Base-by-base conservation (phyloP, 1,284 basidiomycete species). In the Coniferiporia sulphurascens region DNA sequence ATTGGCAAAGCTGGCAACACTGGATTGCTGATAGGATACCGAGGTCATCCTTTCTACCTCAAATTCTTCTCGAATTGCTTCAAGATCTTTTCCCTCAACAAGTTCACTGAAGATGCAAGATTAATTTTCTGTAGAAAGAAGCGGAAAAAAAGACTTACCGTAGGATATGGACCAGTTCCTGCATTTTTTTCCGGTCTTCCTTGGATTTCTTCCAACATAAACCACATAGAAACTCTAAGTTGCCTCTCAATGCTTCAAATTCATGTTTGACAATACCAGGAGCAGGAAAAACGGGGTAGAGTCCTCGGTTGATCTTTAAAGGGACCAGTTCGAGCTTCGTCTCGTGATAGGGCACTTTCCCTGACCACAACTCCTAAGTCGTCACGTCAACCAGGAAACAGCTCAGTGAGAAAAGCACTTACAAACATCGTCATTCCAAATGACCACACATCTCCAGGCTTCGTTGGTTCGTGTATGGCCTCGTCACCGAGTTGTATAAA, bases 161-260 rank as follows among this genome's bases (percentile, higher is more conserved):
- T 12, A 48, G n/a, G 3, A 52, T 3, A 6, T 32, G 21, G 38
- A 50, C 48, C 6, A 60, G 38, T 6, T 34, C 32, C 12, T 19
- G 6, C 17, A 60, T 60, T 1, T 19, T 41, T 4, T 54, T 54
- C 36, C 59, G 48, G 0, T 45, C 10, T 22, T 21, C 17, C 27
- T 48, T 48, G 48, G 56, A 32, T 46, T 22, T 56, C 12, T n/a
- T n/a, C 53, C 59, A 60, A 27, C 53, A 60, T 17, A 52, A 22
- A 5, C 35, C 15, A 21, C 59, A 60, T 13, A 56, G 27, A 1
- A 50, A 43, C 43, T 21, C 15, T 8, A 54, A 8, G n/a, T 10
- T 35, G n/a, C n/a, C 7, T 22, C 51, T 45, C 17, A 27, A 46
- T 2, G 8, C 35, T 34, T 46, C 51, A 48, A 59, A 53, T 4